Base-by-base conservation (phyloP, 768 basidiomycete genomes). In the Lentinus tigrinus region DNA sequence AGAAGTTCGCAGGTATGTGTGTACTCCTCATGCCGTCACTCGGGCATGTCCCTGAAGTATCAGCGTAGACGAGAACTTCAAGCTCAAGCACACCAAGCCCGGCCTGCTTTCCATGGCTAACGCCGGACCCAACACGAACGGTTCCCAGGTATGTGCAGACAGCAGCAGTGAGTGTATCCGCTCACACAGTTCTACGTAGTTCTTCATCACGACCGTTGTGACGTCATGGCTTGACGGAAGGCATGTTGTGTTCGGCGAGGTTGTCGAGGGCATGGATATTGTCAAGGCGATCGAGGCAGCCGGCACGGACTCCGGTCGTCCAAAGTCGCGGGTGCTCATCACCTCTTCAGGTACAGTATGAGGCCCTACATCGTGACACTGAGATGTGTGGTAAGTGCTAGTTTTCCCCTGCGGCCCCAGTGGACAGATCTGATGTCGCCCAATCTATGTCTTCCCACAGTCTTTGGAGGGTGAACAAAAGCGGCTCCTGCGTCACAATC, bases 61-160 rank as follows among this genome's bases (percentile, higher is more conserved):
- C 38, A 16, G 17, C 24, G 23, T 59, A 82, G 88, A 89, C 59
- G 88, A 91, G 75, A 91, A 85, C 76, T 92, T 91, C 72, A 69
- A 76, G 55, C 69, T 82, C 56, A 78, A 76, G 60, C 91, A 92
- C 71, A 72, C 74, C 64, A 82, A 80, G 66, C 82, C 85, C 9
- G 86, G 82, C 66, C 73, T 90, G 21, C 79, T 93, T 61, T 89
- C 88, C 40, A 91, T 92, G 90, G 95, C 95, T 38, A 97, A 91
- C 65, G 91, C 93, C 36, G 93, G 93, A 49, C 77, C 77, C 1
- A 82, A 89, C 74, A 91, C 89, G 38, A 91, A 91, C 57, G 89
- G 92, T 36, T 92, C 89, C 14, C 91, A 91, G 71, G 82, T 85
- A 17, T 2, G 21, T 38, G 47, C 31, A 6, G 37, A 42, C 14